Evolutionary conservation across 2,329 filamentous ascomycete species (phyloP).

Genomic region (Diaporthe australafricana): DNA sequence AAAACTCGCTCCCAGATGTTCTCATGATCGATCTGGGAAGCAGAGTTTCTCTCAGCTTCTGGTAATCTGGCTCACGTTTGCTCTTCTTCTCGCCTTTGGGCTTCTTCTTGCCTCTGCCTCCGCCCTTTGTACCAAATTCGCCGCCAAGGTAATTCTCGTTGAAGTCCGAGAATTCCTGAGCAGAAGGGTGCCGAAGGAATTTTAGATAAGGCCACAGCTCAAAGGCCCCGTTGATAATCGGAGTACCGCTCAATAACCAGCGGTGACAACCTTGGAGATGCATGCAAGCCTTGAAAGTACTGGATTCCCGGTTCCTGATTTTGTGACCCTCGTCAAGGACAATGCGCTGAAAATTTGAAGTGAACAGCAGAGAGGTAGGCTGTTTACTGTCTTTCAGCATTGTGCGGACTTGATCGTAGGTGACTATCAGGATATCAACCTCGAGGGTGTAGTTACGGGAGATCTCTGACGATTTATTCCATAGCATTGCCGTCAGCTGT

Average conservation of each 20-base stretch:
- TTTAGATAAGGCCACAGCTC: slow-evolving; percentile 1
- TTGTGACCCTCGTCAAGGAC: neutral
- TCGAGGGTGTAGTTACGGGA: neutral
- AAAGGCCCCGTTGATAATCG: neutral
- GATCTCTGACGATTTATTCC: neutral
- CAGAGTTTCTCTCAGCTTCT: neutral
- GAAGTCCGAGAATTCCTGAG: neutral
- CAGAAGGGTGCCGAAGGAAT: neutral
- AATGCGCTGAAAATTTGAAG: neutral
- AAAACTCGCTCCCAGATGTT: neutral
- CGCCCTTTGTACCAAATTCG: neutral
- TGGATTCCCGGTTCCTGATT: neutral
- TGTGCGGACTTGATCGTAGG: neutral
- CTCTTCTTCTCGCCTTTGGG: too few relatives aligned
- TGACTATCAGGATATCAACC: neutral
- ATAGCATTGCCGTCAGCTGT: neutral
- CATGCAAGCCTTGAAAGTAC: neutral
- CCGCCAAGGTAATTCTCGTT: neutral
- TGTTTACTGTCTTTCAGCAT: neutral
- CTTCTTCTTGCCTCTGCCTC: too few relatives aligned
- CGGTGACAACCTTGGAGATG: neutral
- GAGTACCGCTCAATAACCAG: neutral
- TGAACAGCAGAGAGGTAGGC: neutral
- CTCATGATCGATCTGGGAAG: neutral
- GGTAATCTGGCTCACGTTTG: too few relatives aligned